A percentile compares a stretch with the other conserved stretches of the same genome.
Conservation (phyloP, 2,329 filamentous ascomycete genomes). For the Neofusicoccum laricinum region DNA sequence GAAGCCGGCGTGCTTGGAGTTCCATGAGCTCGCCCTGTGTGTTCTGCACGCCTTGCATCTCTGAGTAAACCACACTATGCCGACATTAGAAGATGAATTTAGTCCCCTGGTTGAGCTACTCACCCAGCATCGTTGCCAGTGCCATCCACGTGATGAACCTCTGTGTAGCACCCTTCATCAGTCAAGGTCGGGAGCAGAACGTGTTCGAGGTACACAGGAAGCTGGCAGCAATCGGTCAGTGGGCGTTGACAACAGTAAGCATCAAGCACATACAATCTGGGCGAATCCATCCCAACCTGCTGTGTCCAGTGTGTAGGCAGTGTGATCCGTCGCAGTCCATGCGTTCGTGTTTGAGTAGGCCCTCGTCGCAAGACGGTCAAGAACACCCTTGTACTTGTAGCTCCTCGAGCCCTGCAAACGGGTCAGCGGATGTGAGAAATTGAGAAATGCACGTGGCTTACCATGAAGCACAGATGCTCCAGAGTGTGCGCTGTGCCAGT, state of each 20-base stretch:
- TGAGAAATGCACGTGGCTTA: not conserved
- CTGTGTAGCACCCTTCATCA: slow-evolving; percentile 88
- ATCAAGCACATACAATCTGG: slow-evolving; percentile 58
- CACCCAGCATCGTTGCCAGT: slow-evolving; percentile 83
- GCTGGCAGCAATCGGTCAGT: slow-evolving; percentile 22
- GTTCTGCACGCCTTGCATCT: slow-evolving; percentile 97
- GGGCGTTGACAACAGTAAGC: not conserved
- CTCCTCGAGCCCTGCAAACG: slow-evolving; percentile 80
- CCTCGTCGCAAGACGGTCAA: slow-evolving; percentile 90
- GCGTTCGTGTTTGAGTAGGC: slow-evolving; percentile 95
- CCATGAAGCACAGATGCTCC: slow-evolving; percentile 53
- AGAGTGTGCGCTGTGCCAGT: slow-evolving; percentile 44
- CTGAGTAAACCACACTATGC: slow-evolving; percentile 82
- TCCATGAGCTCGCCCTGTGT: slow-evolving; percentile 83
- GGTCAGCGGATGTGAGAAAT: not conserved
- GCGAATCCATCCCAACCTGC: slow-evolving; percentile 97
- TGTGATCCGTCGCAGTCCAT: slow-evolving; percentile 96
- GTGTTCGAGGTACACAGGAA: slow-evolving; percentile 94
- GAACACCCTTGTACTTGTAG: slow-evolving; percentile 90
- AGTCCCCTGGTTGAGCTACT: slow-evolving; percentile 18
- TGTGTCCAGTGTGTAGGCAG: slow-evolving; percentile 90
- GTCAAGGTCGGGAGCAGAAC: slow-evolving; percentile 87
- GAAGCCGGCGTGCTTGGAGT: slow-evolving; percentile 69
- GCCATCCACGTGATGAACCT: slow-evolving; percentile 94
- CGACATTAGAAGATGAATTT: slow-evolving; percentile 18